phyloP scores from a whole-genome alignment of 805 yeast genomes.

The Nematodospora valgi region DNA sequence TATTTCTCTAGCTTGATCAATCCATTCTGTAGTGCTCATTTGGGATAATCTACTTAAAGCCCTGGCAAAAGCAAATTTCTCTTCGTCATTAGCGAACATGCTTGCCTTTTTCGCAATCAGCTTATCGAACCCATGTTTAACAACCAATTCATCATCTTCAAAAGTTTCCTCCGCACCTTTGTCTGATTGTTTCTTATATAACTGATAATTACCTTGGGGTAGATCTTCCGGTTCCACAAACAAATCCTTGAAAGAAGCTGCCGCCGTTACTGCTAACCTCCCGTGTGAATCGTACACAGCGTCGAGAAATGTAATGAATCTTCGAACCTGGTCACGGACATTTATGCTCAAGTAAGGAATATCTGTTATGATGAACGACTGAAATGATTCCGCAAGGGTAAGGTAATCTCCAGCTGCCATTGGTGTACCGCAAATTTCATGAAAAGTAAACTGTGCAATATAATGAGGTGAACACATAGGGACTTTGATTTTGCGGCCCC shows the following conservation, averaged over 20 bases:
- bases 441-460: conserved; percentile 88
- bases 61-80: conserved; percentile 93
- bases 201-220: conserved; percentile 43
- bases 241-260: conserved; percentile 76
- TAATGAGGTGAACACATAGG: conserved; percentile 73
- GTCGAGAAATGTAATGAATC: conserved; percentile 92
- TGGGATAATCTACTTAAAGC: conserved; percentile 88
- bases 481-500: conserved; percentile 83
- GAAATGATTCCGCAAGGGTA: conserved; percentile 71
- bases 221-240: conserved; percentile 79
- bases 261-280: conserved; percentile 83
- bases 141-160: conserved; percentile 60
- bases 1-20: conserved; percentile 38
- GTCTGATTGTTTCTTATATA: conserved; percentile 39
- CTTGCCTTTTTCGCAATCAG: conserved; percentile 66
- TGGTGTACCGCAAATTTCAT: conserved; percentile 81
- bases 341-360: conserved; percentile 80
- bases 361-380: conserved; percentile 83
- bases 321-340: conserved; percentile 78
- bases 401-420: conserved; percentile 94
- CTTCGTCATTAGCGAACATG: conserved; percentile 90
- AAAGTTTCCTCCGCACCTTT: conserved; percentile 34
- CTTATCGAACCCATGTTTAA: conserved; percentile 73
- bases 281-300: conserved; percentile 94
- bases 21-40: conserved; percentile 94